Base-by-base conservation (phyloP, 352 stramenopile genomes). In the Aphanomyces invadans region DNA sequence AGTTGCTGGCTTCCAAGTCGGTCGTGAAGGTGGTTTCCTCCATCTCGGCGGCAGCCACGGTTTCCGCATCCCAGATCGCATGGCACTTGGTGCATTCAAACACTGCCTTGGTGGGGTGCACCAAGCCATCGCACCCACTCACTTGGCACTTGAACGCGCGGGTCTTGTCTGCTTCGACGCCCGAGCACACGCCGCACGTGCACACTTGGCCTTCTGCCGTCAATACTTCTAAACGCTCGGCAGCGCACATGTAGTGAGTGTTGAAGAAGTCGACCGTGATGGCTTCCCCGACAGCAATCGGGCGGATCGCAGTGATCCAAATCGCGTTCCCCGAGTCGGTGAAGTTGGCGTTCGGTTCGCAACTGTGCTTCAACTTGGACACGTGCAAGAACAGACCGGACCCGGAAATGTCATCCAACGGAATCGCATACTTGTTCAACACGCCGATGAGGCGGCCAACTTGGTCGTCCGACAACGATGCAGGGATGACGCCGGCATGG, bases 251-350 rank as follows among this genome's bases (percentile, higher is more conserved):
- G 72, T 89, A 91, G 62, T 88, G 88, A 62, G 88, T 87, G 66
- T 89, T 87, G 60, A 80, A 79, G 59, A 89, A 88, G 72, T 91
- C 83, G 57, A 91, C 88, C 23, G 83, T 89, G 28, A 91, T 71
- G 32, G 79, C 72, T 55, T 89, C 77, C 59, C 80, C 78, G 12
- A 74, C 73, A 10, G 72, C 75, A 23, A 91, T 85, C 25, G 74
- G 73, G 19, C 77, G 76, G 68, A 89, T 88, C 42, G 83, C 80
- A 3, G 80, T 89, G 78, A 91, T 82, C 80, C 78, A 89, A n/a
- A 91, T 73, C 60, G 74, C 77, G 29, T 75, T 73, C 33, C 83
- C 78, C 59, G 79, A 80, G 26, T 79, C 89, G 33, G 81, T 89
- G 73, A 89, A 88, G 76, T 76, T 89, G 63, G 80, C 89, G 72